These are phyloP conservation scores for Russula vinacea DNA, from an alignment of 768 basidiomycete genomes.

Conservation along the genomic window DNA sequence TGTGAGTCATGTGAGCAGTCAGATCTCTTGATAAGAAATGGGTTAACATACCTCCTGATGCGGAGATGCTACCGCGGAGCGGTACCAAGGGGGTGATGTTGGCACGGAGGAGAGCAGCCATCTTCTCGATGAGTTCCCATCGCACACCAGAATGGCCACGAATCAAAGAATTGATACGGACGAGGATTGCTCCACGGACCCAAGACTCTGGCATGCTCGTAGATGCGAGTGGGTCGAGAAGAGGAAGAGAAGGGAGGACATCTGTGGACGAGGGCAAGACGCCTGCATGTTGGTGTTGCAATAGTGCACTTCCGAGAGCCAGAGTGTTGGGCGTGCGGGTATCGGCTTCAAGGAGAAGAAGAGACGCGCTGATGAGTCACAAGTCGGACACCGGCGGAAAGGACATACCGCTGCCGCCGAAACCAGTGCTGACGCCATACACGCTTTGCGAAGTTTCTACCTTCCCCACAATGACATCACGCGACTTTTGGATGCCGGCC, in stretches of 20 bases:
- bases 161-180: slow-evolving; percentile 86
- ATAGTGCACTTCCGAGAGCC: slow-evolving; percentile 73
- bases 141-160: slow-evolving; percentile 86
- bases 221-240: slow-evolving; percentile 63
- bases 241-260: slow-evolving; percentile 55
- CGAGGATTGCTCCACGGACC: slow-evolving; percentile 82
- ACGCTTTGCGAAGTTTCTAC: slow-evolving; percentile 64
- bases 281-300: slow-evolving; percentile 80
- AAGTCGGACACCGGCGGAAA: slow-evolving; percentile 5
- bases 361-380: slow-evolving; percentile 12
- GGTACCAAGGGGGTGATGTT: slow-evolving; percentile 80
- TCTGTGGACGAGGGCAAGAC: slow-evolving; percentile 60
- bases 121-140: slow-evolving; percentile 74
- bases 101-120: slow-evolving; percentile 65
- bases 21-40: slow-evolving; percentile 9
- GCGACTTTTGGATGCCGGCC: slow-evolving; percentile 58
- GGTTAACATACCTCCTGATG: slow-evolving; percentile 62
- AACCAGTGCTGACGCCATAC: slow-evolving; percentile 85
- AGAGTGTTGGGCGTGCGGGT: slow-evolving; percentile 75
- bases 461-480: slow-evolving; percentile 62
- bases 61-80: slow-evolving; percentile 77
- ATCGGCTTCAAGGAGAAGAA: slow-evolving; percentile 49
- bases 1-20: slow-evolving; percentile 10
- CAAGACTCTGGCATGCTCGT: slow-evolving; percentile 82
- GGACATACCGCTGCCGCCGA: slow-evolving; percentile 69